These are phyloP conservation scores for Lentinula edodes DNA, from an alignment of 768 basidiomycete genomes.

Conservation along the genomic window DNA sequence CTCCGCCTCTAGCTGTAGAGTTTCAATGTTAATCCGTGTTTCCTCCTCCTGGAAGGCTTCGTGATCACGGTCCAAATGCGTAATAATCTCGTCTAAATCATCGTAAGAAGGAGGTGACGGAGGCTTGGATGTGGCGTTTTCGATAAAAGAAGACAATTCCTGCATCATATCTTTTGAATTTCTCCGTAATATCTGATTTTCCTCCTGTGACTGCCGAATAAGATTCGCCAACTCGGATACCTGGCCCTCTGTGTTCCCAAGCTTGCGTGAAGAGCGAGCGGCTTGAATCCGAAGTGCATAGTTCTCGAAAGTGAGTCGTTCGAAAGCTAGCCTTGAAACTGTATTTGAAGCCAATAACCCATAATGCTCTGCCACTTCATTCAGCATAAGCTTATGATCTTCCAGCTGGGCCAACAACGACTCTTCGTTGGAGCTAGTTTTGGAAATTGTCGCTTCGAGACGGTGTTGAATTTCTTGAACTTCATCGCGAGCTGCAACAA, in stretches of 20 bases:
- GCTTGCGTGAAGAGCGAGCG: constrained; percentile 58
- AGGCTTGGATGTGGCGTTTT: background rate
- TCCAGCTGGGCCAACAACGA: constrained; percentile 46
- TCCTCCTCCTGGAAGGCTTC: constrained; percentile 8
- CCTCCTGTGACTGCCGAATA: constrained; percentile 50
- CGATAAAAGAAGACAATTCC: constrained; percentile 25
- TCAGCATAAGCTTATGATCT: constrained; percentile 39
- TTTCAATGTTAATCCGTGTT: constrained; percentile 10
- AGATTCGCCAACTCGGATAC: constrained; percentile 60
- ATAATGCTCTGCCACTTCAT: constrained; percentile 49
- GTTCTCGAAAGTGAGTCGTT: constrained; percentile 34
- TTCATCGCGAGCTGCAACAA: constrained; percentile 32
- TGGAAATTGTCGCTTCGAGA: constrained; percentile 24
- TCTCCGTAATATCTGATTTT: constrained; percentile 38
- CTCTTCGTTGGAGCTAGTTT: constrained; percentile 34
- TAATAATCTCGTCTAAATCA: constrained; percentile 14
- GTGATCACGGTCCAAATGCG: constrained; percentile 15
- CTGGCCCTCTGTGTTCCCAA: constrained; percentile 64
- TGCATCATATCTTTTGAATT: constrained; percentile 26
- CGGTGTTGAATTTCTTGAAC: constrained; percentile 26
- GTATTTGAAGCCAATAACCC: constrained; percentile 41
- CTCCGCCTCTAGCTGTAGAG: constrained; percentile 18
- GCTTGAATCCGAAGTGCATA: constrained; percentile 32
- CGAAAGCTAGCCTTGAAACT: constrained; percentile 30
- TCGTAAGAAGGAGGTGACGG: background rate